These are phyloP conservation scores for Candida taoyuanica DNA, from an alignment of 805 yeast genomes.

Conservation along the genomic window DNA sequence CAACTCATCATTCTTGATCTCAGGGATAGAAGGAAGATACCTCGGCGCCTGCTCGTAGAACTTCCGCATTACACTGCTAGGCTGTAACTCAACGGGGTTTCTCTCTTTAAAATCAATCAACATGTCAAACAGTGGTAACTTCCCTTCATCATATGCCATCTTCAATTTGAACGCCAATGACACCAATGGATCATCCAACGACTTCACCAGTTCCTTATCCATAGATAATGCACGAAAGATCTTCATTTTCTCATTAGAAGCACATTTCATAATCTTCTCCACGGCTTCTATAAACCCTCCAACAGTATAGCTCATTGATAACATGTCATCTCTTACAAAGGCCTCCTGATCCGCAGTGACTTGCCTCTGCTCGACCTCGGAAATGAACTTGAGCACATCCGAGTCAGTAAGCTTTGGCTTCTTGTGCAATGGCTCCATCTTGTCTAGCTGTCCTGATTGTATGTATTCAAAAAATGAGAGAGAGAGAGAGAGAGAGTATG, in stretches of 20 bases:
- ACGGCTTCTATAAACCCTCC: neutral
- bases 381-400: constrained; percentile 2
- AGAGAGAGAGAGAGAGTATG: no score
- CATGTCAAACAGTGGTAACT: constrained; percentile 6
- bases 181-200: constrained; percentile 3
- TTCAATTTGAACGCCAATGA: constrained; percentile 9
- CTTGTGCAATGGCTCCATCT: constrained; percentile 2
- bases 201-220: neutral
- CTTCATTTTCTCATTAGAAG: neutral
- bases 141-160: constrained; percentile 7
- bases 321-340: constrained; percentile 1
- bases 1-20: constrained; percentile 2
- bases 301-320: constrained; percentile 2
- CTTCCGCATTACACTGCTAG: neutral
- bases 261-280: neutral
- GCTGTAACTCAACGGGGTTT: neutral
- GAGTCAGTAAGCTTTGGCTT: constrained; percentile 2
- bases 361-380: neutral
- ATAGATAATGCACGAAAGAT: neutral
- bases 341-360: constrained; percentile 3
- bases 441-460: no score
- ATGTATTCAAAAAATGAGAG: no score
- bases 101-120: constrained; percentile 2
- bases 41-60: constrained; percentile 1
- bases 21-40: constrained; percentile 3